Evolutionary conservation across 2,329 filamentous ascomycete species (phyloP), one percentile per base, ranked within the genome.

Genomic region (Beauveria sp.): DNA sequence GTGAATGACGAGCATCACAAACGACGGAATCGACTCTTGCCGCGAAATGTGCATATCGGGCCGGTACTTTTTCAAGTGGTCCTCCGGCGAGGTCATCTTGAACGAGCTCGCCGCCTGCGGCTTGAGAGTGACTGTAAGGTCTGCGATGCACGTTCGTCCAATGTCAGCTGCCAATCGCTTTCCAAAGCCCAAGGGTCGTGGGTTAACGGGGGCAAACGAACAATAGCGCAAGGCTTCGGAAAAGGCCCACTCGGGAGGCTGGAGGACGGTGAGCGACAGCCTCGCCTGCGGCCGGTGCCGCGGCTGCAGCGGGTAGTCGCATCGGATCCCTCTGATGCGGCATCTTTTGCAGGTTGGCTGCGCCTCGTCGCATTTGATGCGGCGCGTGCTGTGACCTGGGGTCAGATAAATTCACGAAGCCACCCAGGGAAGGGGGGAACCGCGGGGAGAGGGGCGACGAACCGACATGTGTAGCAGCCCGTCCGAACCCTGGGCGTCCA

Each of bases 1-100:
- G 5, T 42, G 22, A 1, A 34, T 58, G 22, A 58, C 55, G 14
- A 58, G 28, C 55, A 58, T 58, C 9, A 58, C 28, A 28, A 58
- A 58, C 4, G 55, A 49, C 14, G 55, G 55, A 4, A 58, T 50
- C 22, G 55, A 58, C 42, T 58, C 55, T 6, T 58, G 55, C 16
- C 22, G n/a, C 3, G 45, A 58, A 8, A 58, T 58, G 30, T 58
- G 55, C 55, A 58, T 49, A 22, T 58, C 55, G 22, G 55, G 55
- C 5, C 45, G 30, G 9, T 49, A 49, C 14, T 28, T 14, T 6
- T 28, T 50, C 30, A 58, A 26, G 20, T 58, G 55, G 22, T 50
- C 18, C 4, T 58, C 46, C 3, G 45, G 30, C 4, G 28, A 20
- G 7, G 26, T 5, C 18, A 18, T 16, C 20, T 12, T 30, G 22